phyloP scores from a whole-genome alignment of 164 flowering plant species.

The Santalum album region DNA sequence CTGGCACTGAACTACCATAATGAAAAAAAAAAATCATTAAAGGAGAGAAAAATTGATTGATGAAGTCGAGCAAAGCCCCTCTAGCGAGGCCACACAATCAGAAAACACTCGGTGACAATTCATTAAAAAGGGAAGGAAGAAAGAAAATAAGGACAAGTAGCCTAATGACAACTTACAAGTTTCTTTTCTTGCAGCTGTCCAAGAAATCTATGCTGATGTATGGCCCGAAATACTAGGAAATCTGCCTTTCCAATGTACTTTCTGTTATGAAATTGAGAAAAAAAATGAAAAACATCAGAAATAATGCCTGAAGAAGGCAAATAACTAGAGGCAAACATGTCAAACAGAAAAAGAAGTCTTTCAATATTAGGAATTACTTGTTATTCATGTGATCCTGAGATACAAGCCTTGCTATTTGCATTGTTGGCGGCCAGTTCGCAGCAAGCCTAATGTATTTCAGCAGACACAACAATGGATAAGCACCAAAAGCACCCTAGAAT shows the following conservation, averaged over 20 bases:
- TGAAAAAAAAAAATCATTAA: too few species aligned
- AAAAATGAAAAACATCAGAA: neutral
- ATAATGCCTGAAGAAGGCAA: too few species aligned
- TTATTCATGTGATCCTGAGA: constrained; percentile 79
- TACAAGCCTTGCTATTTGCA: constrained; percentile 92
- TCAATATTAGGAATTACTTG: constrained; percentile 40
- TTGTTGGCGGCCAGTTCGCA: constrained; percentile 86
- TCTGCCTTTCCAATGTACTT: constrained; percentile 76
- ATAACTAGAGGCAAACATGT: too few species aligned
- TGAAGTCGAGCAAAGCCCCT: too few species aligned
- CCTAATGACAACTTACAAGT: constrained; percentile 39
- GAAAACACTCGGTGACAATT: too few species aligned
- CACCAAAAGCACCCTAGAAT: too few species aligned
- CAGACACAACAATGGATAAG: neutral
- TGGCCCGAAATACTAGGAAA: constrained; percentile 63
- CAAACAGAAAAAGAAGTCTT: neutral
- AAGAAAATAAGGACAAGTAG: neutral
- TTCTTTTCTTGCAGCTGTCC: constrained; percentile 69
- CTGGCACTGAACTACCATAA: too few species aligned
- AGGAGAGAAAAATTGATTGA: too few species aligned
- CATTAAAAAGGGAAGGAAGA: too few species aligned
- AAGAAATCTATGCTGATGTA: constrained; percentile 71
- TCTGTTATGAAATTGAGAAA: constrained; percentile 21
- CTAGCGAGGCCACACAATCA: too few species aligned
- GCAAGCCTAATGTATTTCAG: constrained; percentile 84